Evolutionary conservation across 2,329 filamentous ascomycete species (phyloP).

Genomic region (Neocucurbitaria cava): DNA sequence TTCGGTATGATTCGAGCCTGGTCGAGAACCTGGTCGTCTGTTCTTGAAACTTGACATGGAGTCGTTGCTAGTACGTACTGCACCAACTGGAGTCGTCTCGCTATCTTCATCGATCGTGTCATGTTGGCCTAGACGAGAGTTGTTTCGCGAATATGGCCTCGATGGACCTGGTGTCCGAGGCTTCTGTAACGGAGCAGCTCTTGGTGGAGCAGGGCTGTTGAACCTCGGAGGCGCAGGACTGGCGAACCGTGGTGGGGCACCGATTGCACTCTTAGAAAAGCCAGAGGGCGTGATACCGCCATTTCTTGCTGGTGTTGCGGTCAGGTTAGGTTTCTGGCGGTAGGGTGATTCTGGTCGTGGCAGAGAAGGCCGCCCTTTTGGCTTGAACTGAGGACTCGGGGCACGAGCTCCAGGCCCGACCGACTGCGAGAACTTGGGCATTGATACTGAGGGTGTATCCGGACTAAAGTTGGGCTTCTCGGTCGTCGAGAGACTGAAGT

Average conservation of each 20-base stretch:
- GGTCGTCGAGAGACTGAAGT: constrained; percentile 65
- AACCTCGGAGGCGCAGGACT: constrained; percentile 67
- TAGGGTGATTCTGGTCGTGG: constrained; percentile 87
- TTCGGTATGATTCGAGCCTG: constrained; percentile 56
- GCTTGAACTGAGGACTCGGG: constrained; percentile 74
- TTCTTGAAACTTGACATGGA: constrained; percentile 57
- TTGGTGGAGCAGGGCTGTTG: constrained; percentile 65
- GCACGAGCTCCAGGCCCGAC: constrained; percentile 75
- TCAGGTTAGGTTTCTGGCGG: constrained; percentile 60
- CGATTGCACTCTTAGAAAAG: constrained; percentile 61
- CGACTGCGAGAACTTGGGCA: constrained; percentile 87
- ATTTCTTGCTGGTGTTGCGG: constrained; percentile 59
- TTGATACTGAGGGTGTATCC: constrained; percentile 65
- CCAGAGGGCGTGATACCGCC: constrained; percentile 61
- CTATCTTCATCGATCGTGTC: constrained; percentile 50
- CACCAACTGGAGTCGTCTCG: constrained; percentile 58
- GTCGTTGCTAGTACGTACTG: constrained; percentile 60
- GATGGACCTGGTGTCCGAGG: constrained; percentile 50
- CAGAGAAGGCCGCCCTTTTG: constrained; percentile 75
- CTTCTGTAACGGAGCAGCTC: constrained; percentile 61
- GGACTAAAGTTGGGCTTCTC: constrained; percentile 49
- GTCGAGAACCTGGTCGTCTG: constrained; percentile 34
- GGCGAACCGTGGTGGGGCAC: constrained; percentile 64
- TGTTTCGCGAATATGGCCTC: constrained; percentile 56
- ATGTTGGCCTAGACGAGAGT: constrained; percentile 55